These are phyloP conservation scores for Apiotrichum akiyoshidainum DNA, from an alignment of 1,284 basidiomycete species.

Conservation along the genomic window DNA sequence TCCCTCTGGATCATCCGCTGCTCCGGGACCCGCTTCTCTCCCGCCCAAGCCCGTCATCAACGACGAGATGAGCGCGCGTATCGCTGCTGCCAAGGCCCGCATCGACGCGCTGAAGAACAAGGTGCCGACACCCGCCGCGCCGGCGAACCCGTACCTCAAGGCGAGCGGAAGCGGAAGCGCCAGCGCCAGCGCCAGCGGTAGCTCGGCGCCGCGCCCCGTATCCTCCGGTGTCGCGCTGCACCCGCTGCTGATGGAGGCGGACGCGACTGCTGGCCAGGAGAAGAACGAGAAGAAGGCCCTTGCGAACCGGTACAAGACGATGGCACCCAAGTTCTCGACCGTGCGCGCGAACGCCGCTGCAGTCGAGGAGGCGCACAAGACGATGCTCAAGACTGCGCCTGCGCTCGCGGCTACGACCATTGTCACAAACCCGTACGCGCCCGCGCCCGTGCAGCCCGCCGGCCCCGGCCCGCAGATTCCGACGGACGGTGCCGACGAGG, in stretches of 20 bases:
- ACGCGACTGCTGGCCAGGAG: constrained; percentile 28
- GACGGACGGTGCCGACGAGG: constrained; percentile 58
- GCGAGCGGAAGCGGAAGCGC: neutral
- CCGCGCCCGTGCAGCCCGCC: constrained; percentile 51
- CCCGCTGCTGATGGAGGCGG: constrained; percentile 65
- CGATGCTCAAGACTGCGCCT: constrained; percentile 16
- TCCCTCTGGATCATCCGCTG: constrained; percentile 29
- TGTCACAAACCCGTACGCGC: constrained; percentile 66
- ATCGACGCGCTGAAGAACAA: constrained; percentile 66
- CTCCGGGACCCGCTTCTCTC: constrained; percentile 46
- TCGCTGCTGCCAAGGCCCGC: constrained; percentile 73
- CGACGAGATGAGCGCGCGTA: constrained; percentile 64
- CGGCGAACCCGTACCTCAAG: constrained; percentile 11
- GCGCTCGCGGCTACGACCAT: constrained; percentile 25
- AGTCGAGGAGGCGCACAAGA: constrained; percentile 17
- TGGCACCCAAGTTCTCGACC: constrained; percentile 94
- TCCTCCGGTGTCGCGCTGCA: constrained; percentile 65
- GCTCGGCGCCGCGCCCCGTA: neutral
- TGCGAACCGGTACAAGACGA: constrained; percentile 72
- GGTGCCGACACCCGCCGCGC: neutral
- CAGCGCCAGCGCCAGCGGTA: neutral
- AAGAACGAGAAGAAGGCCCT: constrained; percentile 46
- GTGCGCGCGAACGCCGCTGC: constrained; percentile 62
- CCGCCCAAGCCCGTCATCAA: constrained; percentile 41
- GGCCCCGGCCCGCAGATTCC: constrained; percentile 49